Base-by-base conservation (phyloP, 2,329 filamentous ascomycete genomes). In the Sclerotinia glacialis region DNA sequence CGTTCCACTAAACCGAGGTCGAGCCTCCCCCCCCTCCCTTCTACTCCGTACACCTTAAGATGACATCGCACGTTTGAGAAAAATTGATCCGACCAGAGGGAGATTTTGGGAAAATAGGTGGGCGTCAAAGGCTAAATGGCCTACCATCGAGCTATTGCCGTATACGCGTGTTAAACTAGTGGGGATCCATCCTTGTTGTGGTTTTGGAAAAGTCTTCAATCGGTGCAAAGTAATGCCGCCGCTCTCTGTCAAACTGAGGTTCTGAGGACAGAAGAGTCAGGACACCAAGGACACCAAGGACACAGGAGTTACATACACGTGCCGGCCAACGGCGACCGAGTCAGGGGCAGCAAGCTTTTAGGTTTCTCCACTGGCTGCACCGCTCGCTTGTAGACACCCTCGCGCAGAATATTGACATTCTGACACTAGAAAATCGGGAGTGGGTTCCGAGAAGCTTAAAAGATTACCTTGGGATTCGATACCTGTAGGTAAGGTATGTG, bases 401-500 rank as follows among this genome's bases (percentile, higher is more conserved):
- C 23, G 37, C 47, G 21, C 23, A 46, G 47, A 31, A 28, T 40
- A 14, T 12, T 46, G 18, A 59, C 26, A 59, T 59, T 59, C 23
- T 59, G 40, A 59, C 23, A 53, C 46, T 42, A 50, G 61, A 42
- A 42, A 40, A 16, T 64, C 61, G 61, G 50, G 44, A 64, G 26
- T 21, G 23, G 31, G 26, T 44, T 31, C 61, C 50, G 49, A 64
- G 26, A 64, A 49, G 50, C 31, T 44, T 34, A 46, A 55, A 34
- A 31, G 18, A 44, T 64, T 64, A 26, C 37, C 11, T 34, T 64
- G 46, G 21, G 12, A 47, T 47, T 37, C 21, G 34, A 28, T 37
- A 26, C 21, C 28, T n/a, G 28, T 47, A 59, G 34, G 37, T n/a
- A n/a, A n/a, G n/a, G n/a, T n/a, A n/a, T n/a, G n/a, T n/a, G n/a